Evolutionary conservation across 129 eudicot species (phyloP).

Genomic region (Flaveria robusta): DNA sequence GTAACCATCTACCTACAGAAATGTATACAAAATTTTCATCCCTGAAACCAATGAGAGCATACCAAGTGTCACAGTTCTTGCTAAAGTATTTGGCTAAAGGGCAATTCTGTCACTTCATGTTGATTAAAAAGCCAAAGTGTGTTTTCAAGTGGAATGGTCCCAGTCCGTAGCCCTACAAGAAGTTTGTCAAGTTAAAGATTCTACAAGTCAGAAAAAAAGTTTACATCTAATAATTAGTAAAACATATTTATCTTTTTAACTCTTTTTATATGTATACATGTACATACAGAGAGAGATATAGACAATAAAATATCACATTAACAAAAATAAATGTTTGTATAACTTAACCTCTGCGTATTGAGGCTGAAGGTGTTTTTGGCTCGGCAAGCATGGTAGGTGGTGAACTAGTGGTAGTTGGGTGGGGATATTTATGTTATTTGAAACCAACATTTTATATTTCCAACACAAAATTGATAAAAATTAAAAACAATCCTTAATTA

Average conservation of each 20-base stretch:
- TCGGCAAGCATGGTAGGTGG: constrained; percentile 35
- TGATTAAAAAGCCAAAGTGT: constrained; percentile 6
- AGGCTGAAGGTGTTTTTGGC: constrained; percentile 43
- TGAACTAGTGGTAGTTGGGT: constrained; percentile 38
- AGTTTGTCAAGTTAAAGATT: constrained; percentile 36
- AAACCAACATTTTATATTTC: constrained; percentile 5
- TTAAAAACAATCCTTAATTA: background rate
- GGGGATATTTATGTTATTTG: constrained; percentile 31
- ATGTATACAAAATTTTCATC: constrained; percentile 22
- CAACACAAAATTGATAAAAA: background rate
- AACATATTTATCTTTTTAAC: too few relatives aligned
- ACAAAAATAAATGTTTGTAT: too few relatives aligned
- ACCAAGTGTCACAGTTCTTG: constrained; percentile 29
- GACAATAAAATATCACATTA: too few relatives aligned
- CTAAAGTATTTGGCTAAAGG: constrained; percentile 26
- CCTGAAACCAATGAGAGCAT: constrained; percentile 9
- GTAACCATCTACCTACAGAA: constrained; percentile 29
- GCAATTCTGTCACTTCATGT: constrained; percentile 4
- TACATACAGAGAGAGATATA: too few relatives aligned
- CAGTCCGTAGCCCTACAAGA: constrained; percentile 32
- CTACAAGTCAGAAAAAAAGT: too few relatives aligned
- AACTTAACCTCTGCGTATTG: constrained; percentile 41
- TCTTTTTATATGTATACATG: too few relatives aligned
- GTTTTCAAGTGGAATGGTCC: constrained; percentile 31
- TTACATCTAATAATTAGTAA: too few relatives aligned